Base-by-base conservation (phyloP, 345 rosid species). In the Populus deltoides region DNA sequence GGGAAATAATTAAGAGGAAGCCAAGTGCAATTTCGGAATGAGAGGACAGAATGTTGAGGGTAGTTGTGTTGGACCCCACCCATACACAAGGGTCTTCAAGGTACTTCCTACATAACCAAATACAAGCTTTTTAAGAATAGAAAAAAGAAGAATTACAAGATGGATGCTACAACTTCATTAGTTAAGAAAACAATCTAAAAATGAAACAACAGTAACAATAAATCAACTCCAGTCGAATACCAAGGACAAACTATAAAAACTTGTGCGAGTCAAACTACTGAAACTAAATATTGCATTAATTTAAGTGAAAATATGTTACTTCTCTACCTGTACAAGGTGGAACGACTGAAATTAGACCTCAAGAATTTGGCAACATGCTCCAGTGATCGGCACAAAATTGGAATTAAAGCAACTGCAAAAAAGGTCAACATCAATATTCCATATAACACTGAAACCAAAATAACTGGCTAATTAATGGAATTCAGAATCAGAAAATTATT, bases 21-120 rank as follows among this genome's bases (percentile, higher is more conserved):
- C 99, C 99, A 78, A 94, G 83, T 51, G 92, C 98, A 82, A 96
- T 90, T 87, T 97, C 99, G 69, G 95, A 89, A 81, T 97, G 93
- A 8, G 99, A 94, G 51, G 96, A 90, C 33, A 97, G 88, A 71
- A 97, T 92, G 89, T 84, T 87, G 41, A 97, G 92, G 16, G 97
- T 94, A 77, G 94, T 86, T 72, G 92, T 78, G 83, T 94, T 96
- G 17, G 98, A 92, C 83, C 90, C 98, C 85, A 94, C 97, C 99
- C 99, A 94, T 62, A 94, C 93, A 78, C 99, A 97, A 74, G 91
- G 92, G 78, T 89, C 95, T 86, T 97, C 97, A 89, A 97, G 88
- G 84, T 92, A 94, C 83, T 86, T 97, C 86, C 97, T 96, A 85
- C 83, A 70, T 72, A 77, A 45, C 68, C 69, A 76, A 76, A 84